Evolutionary conservation across 2,329 filamentous ascomycete genomes (phyloP).

Genomic region (Xylariaceae sp.): DNA sequence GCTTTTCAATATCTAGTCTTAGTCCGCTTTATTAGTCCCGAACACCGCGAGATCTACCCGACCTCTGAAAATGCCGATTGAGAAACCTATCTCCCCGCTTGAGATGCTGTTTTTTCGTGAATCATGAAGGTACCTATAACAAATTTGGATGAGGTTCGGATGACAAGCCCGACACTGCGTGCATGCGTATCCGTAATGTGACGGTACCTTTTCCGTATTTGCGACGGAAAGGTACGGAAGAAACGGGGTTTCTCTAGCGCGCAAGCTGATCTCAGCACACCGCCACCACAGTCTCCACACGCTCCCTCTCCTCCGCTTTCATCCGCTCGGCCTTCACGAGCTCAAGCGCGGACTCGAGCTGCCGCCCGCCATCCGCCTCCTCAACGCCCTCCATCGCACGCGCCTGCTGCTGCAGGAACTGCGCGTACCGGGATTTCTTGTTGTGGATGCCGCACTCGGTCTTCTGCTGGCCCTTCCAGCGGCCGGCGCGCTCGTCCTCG

Average conservation of each 20-base stretch:
- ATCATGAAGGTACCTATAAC: not conserved
- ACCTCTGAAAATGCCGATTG: not conserved
- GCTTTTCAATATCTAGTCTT: too few relatives aligned
- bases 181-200: too few relatives aligned
- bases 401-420: constrained; percentile 68
- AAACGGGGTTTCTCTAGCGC: not conserved
- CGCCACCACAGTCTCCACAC: not conserved
- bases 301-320: constrained; percentile 11
- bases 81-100: not conserved
- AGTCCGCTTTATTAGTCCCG: too few relatives aligned
- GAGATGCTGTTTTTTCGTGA: not conserved
- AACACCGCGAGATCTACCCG: too few relatives aligned
- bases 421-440: constrained; percentile 87
- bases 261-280: not conserved
- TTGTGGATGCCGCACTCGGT: constrained; percentile 99
- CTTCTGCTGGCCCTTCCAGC: constrained; percentile 95
- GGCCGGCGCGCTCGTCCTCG: constrained; percentile 91
- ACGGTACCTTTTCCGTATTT: too few relatives aligned
- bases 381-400: constrained; percentile 41
- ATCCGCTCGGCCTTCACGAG: constrained; percentile 12
- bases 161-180: not conserved
- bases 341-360: constrained; percentile 15
- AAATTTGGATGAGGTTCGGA: too few relatives aligned
- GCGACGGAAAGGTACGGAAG: not conserved
- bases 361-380: constrained; percentile 21